Conservation (phyloP, 495 filamentous ascomycete genomes). For the Umbilicaria muhlenbergii region DNA sequence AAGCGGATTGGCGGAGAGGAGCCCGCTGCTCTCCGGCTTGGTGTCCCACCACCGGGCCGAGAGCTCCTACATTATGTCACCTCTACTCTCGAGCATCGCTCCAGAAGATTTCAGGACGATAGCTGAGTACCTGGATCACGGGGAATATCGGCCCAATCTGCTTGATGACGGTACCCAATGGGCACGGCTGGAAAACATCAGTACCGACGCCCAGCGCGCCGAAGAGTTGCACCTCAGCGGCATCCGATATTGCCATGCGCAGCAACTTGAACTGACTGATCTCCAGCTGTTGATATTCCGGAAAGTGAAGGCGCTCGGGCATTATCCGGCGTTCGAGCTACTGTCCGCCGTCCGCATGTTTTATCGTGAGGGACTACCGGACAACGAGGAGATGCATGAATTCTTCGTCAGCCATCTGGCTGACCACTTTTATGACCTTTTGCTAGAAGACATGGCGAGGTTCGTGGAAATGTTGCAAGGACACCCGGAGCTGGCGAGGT, state of each 20-base stretch:
- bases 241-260: constrained; percentile 1
- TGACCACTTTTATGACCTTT: not conserved
- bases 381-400: not conserved
- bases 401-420: constrained; percentile 3
- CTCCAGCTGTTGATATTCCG: constrained; percentile 7
- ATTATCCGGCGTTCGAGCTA: too few relatives aligned
- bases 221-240: constrained; percentile 3
- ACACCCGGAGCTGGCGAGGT: not conserved
- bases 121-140: constrained; percentile 4
- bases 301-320: constrained; percentile 7
- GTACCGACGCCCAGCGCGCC: not conserved
- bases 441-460: constrained; percentile 1
- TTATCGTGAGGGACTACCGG: not conserved
- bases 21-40: not conserved
- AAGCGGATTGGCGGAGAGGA: not conserved
- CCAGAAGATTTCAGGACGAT: constrained; percentile 3
- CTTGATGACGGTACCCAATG: constrained; percentile 3
- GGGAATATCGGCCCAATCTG: constrained; percentile 8
- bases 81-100: constrained; percentile 1
- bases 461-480: not conserved
- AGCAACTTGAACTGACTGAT: constrained; percentile 4
- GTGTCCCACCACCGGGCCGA: not conserved
- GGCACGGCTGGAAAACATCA: constrained; percentile 1
- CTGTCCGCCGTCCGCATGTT: too few relatives aligned
- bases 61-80: constrained; percentile 8